phyloP scores from a whole-genome alignment of 352 stramenopile genomes.

The Aphanomyces astaci region DNA sequence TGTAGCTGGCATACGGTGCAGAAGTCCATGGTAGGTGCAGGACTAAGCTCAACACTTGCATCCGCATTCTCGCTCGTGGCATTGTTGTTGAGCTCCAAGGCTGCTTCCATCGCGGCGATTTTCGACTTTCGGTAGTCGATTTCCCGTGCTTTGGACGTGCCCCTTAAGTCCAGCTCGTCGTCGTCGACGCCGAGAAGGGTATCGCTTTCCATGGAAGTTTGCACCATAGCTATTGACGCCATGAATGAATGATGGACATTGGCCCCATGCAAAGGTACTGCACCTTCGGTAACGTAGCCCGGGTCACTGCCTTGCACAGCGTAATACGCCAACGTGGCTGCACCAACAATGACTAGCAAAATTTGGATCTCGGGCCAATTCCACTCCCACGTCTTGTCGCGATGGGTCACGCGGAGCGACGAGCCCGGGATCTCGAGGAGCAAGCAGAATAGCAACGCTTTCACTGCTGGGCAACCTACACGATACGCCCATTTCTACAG shows the following conservation, averaged over 20 bases:
- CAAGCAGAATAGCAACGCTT: neutral
- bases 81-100: conserved; percentile 13
- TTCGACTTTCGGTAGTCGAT: conserved; percentile 3
- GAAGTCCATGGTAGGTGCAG: conserved; percentile 25
- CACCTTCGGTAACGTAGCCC: conserved; percentile 36
- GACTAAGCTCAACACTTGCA: neutral
- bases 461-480: neutral
- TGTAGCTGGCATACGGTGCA: conserved; percentile 31
- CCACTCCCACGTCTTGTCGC: conserved; percentile 7
- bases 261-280: neutral
- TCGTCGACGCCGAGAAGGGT: conserved; percentile 19
- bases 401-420: neutral
- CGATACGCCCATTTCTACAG: conserved; percentile 14
- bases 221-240: conserved; percentile 1
- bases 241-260: neutral
- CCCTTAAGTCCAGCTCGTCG: neutral
- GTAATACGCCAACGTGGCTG: conserved; percentile 25
- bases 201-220: conserved; percentile 4
- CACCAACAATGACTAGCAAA: conserved; percentile 4
- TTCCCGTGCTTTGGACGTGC: neutral
- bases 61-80: neutral
- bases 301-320: conserved; percentile 37
- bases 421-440: conserved; percentile 9
- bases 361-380: conserved; percentile 1
- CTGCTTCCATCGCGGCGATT: conserved; percentile 29